phyloP scores from a whole-genome alignment of 371 early-diverging fungal genomes.

The Apophysomyces elegans region DNA sequence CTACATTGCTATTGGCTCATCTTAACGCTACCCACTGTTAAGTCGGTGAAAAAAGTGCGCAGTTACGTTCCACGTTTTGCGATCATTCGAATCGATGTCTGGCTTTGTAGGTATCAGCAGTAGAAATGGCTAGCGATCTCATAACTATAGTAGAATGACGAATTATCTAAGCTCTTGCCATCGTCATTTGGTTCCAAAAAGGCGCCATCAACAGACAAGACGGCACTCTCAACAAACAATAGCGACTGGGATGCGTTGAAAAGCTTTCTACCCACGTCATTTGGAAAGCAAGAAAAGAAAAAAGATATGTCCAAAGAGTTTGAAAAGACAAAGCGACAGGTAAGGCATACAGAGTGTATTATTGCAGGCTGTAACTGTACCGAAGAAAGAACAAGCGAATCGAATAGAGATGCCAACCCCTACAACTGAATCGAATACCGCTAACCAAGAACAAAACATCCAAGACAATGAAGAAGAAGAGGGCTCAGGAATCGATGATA shows the following conservation, averaged over 20 bases:
- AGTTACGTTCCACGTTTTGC: no score
- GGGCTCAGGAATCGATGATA: constrained; percentile 31
- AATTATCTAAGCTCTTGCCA: constrained; percentile 57
- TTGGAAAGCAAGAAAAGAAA: constrained; percentile 57
- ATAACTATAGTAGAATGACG: constrained; percentile 41
- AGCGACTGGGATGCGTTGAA: constrained; percentile 55
- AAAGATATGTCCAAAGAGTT: constrained; percentile 33
- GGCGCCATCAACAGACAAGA: constrained; percentile 16
- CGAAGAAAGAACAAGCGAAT: not conserved
- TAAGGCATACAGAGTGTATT: constrained; percentile 14
- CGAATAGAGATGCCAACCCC: not conserved
- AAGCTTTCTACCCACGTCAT: constrained; percentile 62
- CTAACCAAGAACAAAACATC: constrained; percentile 28
- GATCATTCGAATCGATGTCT: not conserved
- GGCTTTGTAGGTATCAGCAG: not conserved
- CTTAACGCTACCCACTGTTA: no score
- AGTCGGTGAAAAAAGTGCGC: no score
- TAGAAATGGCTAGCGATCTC: not conserved
- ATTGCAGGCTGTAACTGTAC: not conserved
- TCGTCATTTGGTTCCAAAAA: constrained; percentile 52
- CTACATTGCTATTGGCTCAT: no score
- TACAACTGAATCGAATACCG: constrained; percentile 5
- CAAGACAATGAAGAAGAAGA: constrained; percentile 32
- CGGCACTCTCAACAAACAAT: constrained; percentile 15
- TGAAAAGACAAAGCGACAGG: constrained; percentile 54